Evolutionary conservation across 306 rosid genomes (phyloP), one percentile per base, ranked within the genome.

Genomic region (Sindora glabra): DNA sequence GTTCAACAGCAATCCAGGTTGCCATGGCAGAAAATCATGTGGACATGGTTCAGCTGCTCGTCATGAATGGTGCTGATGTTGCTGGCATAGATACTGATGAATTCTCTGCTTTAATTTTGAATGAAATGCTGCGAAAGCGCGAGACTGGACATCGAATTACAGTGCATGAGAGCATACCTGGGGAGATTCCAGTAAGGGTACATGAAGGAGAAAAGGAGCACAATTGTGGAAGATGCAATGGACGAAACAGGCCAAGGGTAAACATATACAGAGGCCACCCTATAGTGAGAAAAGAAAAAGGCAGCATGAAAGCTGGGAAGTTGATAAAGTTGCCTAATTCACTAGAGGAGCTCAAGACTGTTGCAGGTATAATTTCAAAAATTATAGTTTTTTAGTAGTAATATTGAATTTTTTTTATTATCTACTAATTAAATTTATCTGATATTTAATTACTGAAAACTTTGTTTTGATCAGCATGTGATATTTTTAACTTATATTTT

Each of bases 191-290:
- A 2, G 41, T 42, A 29, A 29, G 46, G 44, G 69, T n/a, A 33
- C 63, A 55, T 44, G n/a, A n/a, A n/a, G 79, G 62, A 51, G 77
- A 48, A 32, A 77, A 81, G 67, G 80, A 81, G 64, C 49, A 79
- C 5, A 39, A 14, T 18, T 29, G 63, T 58, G 72, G 69, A 74
- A 68, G 70, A 76, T 27, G 32, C 32, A 3, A 24, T 39, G 71
- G 58, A 55, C 42, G 29, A 46, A 47, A 56, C 29, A 63, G 34
- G 74, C 65, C 49, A 14, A 88, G 98, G 45, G 86, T 88, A 21
- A 79, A 91, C 61, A 80, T 92, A 64, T 88, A 83, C 64, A 80
- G 66, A 79, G 95, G 94, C 5, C 81, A 92, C 71, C 95, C 96
- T 32, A 3, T 68, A 13, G 64, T 65, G 47, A 88, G 94, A 60